Evolutionary conservation across 169 alveolate species (phyloP), one percentile per base, ranked within the genome.

Genomic region (Cryptosporidium meleagridis): DNA sequence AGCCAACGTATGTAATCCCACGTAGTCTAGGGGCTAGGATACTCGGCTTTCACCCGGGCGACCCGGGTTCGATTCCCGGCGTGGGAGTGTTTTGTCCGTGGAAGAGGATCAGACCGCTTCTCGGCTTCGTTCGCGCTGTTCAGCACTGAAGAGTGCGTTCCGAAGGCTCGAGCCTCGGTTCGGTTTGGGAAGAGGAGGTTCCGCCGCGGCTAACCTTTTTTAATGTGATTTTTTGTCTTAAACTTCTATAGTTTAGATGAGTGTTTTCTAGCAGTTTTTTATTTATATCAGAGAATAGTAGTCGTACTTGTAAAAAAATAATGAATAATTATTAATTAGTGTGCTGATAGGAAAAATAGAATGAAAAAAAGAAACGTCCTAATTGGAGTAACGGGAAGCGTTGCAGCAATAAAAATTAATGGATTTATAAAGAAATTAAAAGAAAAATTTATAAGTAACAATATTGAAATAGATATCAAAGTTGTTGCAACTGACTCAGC

Each of bases 381-480:
- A 53, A 85, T 96, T 44, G 98, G 97, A 1, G 91, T 95, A 18
- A 92, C 96, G 4, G 98, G 97, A 3, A 94, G 97, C 59, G 96
- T 96, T n/a, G 97, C 98, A 29, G 95, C 97, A 12, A 94, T 96
- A n/a, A 96, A 95, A 73, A 70, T 93, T 9, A 85, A 91, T 12
- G 95, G 93, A 72, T 85, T 96, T 51, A 48, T 93, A 5, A 86
- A 91, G 14, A 48, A 67, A 12, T 59, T 96, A 10, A 44, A 80
- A 37, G 55, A 86, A n/a, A 52, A 48, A 7, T 84, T 85, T 10
- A 53, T 45, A 8, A 39, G 26, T 58, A 75, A 89, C 53, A 58
- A 67, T 41, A 69, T 91, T 16, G 23, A 68, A 10, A 91, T 91
- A n/a, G 93, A 94, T 23, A 92, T 95, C 23, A 85, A 93, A 70